Conservation (phyloP, 176 grass and related monocot species). For the Eremochloa ophiuroides region DNA sequence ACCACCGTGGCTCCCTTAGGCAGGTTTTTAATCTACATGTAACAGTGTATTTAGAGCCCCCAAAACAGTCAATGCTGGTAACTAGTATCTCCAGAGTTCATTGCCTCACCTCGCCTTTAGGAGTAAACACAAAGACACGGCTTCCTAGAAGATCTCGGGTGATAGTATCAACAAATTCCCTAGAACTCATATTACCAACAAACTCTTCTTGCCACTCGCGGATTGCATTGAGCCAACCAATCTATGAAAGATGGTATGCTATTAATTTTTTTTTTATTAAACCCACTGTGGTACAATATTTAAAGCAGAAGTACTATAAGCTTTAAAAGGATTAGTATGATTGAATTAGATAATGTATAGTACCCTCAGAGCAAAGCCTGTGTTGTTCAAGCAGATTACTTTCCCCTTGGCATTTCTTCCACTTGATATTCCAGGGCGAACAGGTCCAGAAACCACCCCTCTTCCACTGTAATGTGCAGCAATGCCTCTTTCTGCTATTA, state of each 20-base stretch:
- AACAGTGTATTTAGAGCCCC: slow-evolving; percentile 1
- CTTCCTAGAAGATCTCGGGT: slow-evolving; percentile 90
- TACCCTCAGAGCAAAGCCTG: slow-evolving; percentile 90
- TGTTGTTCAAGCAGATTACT: slow-evolving; percentile 71
- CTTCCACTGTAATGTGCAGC: slow-evolving; percentile 92
- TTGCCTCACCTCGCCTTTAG: slow-evolving; percentile 92
- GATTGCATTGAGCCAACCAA: slow-evolving; percentile 99
- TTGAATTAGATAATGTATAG: slow-evolving; percentile 15
- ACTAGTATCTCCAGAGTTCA: slow-evolving; percentile 17
- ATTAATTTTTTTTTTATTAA: slow-evolving; percentile 10
- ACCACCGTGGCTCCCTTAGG: slow-evolving; percentile 93
- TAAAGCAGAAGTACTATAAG: neutral
- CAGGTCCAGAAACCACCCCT: slow-evolving; percentile 55
- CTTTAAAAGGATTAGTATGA: slow-evolving; percentile 13
- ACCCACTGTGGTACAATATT: neutral
- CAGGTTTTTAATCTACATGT: slow-evolving; percentile 84
- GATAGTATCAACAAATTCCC: slow-evolving; percentile 94
- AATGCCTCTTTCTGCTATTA: slow-evolving; percentile 99
- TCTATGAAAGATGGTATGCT: slow-evolving; percentile 45
- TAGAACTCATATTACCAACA: slow-evolving; percentile 98
- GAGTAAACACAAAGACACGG: slow-evolving; percentile 96
- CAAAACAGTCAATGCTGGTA: neutral
- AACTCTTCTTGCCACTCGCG: slow-evolving; percentile 99
- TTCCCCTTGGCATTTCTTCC: slow-evolving; percentile 76
- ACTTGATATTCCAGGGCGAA: slow-evolving; percentile 55